phyloP scores from a whole-genome alignment of 768 basidiomycete genomes.

The Lentinula guzmanii region DNA sequence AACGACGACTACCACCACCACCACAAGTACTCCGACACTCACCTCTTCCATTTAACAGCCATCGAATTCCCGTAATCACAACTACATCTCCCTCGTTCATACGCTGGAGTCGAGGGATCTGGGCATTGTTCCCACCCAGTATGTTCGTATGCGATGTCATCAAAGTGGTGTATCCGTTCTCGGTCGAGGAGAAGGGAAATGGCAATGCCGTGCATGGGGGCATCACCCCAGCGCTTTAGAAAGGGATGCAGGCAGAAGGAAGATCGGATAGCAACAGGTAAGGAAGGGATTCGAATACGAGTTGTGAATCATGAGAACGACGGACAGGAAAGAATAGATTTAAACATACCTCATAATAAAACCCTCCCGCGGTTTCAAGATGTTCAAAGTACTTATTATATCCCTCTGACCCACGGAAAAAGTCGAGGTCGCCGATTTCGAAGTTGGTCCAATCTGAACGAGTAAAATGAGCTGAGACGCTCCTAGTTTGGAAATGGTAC shows the following conservation, averaged over 20 bases:
- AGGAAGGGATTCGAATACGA: not conserved
- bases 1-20: too few relatives aligned
- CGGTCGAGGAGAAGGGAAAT: constrained; percentile 44
- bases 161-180: constrained; percentile 57
- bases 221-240: constrained; percentile 29
- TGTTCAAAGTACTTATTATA: constrained; percentile 62
- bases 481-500: constrained; percentile 12
- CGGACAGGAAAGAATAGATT: not conserved
- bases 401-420: constrained; percentile 54
- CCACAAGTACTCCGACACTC: not conserved
- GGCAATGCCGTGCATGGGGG: constrained; percentile 52
- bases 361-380: constrained; percentile 59
- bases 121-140: constrained; percentile 59
- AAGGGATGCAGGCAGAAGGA: not conserved
- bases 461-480: not conserved
- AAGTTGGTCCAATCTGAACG: constrained; percentile 54
- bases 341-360: constrained; percentile 56
- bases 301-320: too few relatives aligned
- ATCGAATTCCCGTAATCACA: not conserved
- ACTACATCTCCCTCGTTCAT: not conserved
- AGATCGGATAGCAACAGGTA: too few relatives aligned
- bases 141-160: constrained; percentile 63
- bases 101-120: not conserved
- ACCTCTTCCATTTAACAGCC: constrained; percentile 4
- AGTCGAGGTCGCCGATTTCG: constrained; percentile 62